Conservation (phyloP, 176 grass and related monocot species). For the Bothriochloa decipiens region DNA sequence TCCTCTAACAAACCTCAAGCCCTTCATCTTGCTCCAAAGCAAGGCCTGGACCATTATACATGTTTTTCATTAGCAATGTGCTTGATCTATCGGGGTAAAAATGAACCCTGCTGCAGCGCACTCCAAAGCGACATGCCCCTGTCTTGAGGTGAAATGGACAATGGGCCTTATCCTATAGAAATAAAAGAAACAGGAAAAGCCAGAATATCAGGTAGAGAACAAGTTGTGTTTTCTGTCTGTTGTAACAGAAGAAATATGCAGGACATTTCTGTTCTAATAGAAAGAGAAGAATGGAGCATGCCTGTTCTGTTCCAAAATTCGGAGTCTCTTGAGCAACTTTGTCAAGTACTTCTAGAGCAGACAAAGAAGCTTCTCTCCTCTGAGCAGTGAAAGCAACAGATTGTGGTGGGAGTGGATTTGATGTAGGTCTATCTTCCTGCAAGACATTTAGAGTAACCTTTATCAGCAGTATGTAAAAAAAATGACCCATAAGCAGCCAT, state of each 20-base stretch:
- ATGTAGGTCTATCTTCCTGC: conserved; percentile 93
- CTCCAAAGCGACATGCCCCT: conserved; percentile 86
- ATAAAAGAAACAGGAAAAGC: conserved; percentile 34
- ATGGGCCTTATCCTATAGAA: conserved; percentile 91
- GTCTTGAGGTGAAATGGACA: conserved; percentile 97
- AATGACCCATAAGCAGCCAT: conserved; percentile 5
- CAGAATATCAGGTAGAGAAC: conserved; percentile 11
- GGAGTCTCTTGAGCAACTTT: conserved; percentile 95
- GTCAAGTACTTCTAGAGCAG: conserved; percentile 77
- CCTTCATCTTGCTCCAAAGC: conserved; percentile 93
- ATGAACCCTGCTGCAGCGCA: conserved; percentile 85
- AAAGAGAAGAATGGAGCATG: conserved; percentile 34
- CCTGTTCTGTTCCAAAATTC: conserved; percentile 99
- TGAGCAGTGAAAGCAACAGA: conserved; percentile 68
- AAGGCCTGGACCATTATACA: conserved; percentile 96
- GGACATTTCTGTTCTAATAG: background rate
- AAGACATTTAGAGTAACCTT: conserved; percentile 37
- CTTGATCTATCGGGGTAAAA: conserved; percentile 96
- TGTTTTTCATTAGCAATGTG: conserved; percentile 93
- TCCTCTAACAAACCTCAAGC: conserved; percentile 98
- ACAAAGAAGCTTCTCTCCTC: conserved; percentile 56
- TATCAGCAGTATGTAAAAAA: conserved; percentile 25
- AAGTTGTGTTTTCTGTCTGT: conserved; percentile 12
- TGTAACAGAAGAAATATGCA: conserved; percentile 13
- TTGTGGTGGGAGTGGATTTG: conserved; percentile 84